Conservation (phyloP, 1,139 yeast genomes). For the Saccharomyces hybrid region DNA sequence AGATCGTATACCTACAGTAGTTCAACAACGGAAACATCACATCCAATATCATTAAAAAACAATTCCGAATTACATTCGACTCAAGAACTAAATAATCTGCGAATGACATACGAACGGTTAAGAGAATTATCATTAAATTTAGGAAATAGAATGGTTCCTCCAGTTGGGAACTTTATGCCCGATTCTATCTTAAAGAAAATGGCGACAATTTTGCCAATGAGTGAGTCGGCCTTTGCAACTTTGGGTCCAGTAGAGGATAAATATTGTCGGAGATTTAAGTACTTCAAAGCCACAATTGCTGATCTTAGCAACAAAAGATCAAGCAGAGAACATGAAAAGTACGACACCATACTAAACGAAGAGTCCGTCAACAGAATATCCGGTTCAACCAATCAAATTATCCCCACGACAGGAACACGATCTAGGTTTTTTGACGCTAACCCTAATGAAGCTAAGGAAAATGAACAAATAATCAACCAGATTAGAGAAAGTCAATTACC, state of each 20-base stretch:
- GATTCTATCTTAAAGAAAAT: slow-evolving; percentile 47
- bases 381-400: neutral
- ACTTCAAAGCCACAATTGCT: slow-evolving; percentile 40
- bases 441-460: slow-evolving; percentile 9
- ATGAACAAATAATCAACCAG: slow-evolving; percentile 15
- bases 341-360: slow-evolving; percentile 12
- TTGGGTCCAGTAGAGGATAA: slow-evolving; percentile 37
- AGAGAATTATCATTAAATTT: slow-evolving; percentile 39
- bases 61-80: slow-evolving; percentile 22
- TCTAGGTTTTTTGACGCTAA: slow-evolving; percentile 17
- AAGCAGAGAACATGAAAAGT: neutral
- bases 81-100: slow-evolving; percentile 26
- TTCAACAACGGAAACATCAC: slow-evolving; percentile 1
- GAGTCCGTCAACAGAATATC: slow-evolving; percentile 1
- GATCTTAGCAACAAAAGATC: slow-evolving; percentile 33
- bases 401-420: slow-evolving; percentile 6
- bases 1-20: slow-evolving; percentile 19
- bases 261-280: slow-evolving; percentile 39
- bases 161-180: slow-evolving; percentile 37
- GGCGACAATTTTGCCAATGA: slow-evolving; percentile 49
- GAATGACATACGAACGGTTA: slow-evolving; percentile 34
- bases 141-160: slow-evolving; percentile 35
- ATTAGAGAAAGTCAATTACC: slow-evolving; percentile 12
- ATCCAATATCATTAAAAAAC: slow-evolving; percentile 16
- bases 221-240: slow-evolving; percentile 41